Conservation (phyloP, 495 filamentous ascomycete species). For the Trichoderma orchidacearum region DNA sequence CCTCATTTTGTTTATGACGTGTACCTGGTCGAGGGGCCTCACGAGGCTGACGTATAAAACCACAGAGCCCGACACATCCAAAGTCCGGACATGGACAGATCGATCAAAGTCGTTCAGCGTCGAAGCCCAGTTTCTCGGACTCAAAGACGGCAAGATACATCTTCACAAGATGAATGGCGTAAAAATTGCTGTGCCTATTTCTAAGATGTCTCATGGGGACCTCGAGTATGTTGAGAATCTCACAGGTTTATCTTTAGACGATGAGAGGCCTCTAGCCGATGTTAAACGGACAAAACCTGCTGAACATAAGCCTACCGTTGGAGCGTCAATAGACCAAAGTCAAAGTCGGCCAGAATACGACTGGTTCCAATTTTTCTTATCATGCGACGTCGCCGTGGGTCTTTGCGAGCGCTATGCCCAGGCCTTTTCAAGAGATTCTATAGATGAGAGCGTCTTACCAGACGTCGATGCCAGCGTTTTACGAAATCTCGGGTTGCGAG, state of each 20-base stretch:
- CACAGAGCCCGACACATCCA: slow-evolving; percentile 68
- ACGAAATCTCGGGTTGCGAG: slow-evolving; percentile 76
- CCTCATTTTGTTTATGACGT: not conserved
- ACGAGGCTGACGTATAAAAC: not conserved
- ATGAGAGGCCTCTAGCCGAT: slow-evolving; percentile 88
- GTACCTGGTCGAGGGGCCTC: not conserved
- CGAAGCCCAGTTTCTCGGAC: slow-evolving; percentile 89
- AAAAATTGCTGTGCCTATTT: slow-evolving; percentile 89
- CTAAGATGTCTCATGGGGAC: slow-evolving; percentile 91
- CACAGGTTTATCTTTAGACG: slow-evolving; percentile 82
- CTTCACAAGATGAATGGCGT: slow-evolving; percentile 96
- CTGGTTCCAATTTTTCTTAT: slow-evolving; percentile 98
- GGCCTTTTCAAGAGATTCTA: slow-evolving; percentile 77
- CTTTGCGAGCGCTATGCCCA: slow-evolving; percentile 89
- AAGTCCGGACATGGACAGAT: slow-evolving; percentile 88
- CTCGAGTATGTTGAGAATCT: slow-evolving; percentile 83
- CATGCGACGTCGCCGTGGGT: slow-evolving; percentile 77
- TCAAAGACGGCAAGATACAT: slow-evolving; percentile 92
- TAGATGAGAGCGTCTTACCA: slow-evolving; percentile 82
- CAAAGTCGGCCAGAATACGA: slow-evolving; percentile 78
- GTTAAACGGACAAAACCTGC: slow-evolving; percentile 31
- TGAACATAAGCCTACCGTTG: slow-evolving; percentile 14
- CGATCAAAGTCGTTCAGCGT: slow-evolving; percentile 91
- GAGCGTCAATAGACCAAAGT: slow-evolving; percentile 38
- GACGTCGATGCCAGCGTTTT: slow-evolving; percentile 75